Base-by-base conservation (phyloP, 371 early-diverging fungal species). In the Dinochytrium kinnereticum region DNA sequence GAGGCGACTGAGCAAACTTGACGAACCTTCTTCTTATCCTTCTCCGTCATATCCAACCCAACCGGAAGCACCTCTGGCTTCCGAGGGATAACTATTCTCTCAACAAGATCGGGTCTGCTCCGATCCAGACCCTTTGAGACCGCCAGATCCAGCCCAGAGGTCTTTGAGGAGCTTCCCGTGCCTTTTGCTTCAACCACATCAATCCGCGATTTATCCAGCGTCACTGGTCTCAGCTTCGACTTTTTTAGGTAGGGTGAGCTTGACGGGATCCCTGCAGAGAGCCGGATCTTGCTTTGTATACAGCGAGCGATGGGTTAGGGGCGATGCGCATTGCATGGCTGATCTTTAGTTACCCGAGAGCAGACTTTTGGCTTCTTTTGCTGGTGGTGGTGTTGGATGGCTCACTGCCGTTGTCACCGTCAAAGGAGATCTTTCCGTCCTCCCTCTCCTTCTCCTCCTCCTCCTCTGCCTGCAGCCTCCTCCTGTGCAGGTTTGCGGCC, bases 1-100 rank as follows among this genome's bases (percentile, higher is more conserved):
- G 19, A 31, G 19, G 40, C n/a, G n/a, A n/a, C n/a, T n/a, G n/a
- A n/a, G n/a, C n/a, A n/a, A n/a, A n/a, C n/a, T n/a, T n/a, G 19
- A 44, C 44, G 0, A 26, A 80, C 80, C 77, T 71, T 75, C 71
- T 80, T 77, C 70, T 80, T 80, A 36, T 72, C 68, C 68, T 77
- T 77, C n/a, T 33, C 66, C 36, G 68, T 72, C 30, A 66, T 67
- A 64, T 80, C 81, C 65, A 80, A 38, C 28, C 59, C 72, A 3
- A 78, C 78, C 38, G 77, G 59, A 13, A 77, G 34, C 10, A 51
- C 70, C 17, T 77, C 77, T 38, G 17, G 28, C 40, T 55, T 37
- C 51, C 68, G 59, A 28, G 51, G 33, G 37, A 80, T 76, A 17
- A 74, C 78, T 26, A 77, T 59, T 33, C 34, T 68, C 55, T 77